Percentiles rank a stretch among this genome's conserved stretches.
These are phyloP conservation scores for Xylariaceae sp. DNA, from an alignment of 2,329 filamentous ascomycete species.

Conservation along the genomic window DNA sequence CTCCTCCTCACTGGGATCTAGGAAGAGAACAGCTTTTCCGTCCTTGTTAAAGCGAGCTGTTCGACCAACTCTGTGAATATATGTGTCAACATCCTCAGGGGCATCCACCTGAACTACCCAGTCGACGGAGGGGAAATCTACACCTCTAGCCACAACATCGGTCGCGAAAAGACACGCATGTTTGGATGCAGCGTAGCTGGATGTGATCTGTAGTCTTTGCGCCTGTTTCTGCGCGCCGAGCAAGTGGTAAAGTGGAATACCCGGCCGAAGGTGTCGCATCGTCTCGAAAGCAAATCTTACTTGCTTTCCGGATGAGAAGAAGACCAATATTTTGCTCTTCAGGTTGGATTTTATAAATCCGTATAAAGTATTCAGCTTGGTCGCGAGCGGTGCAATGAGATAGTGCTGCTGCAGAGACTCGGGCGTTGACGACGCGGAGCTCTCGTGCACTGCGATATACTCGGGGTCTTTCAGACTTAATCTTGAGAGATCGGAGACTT, in stretches of 20 bases:
- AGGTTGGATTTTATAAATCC: constrained; percentile 88
- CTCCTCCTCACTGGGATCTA: constrained; percentile 86
- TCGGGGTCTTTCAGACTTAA: constrained; percentile 85
- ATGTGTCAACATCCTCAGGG: constrained; percentile 93
- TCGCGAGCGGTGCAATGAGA: constrained; percentile 73
- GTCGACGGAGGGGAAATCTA: constrained; percentile 95
- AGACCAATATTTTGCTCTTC: constrained; percentile 92
- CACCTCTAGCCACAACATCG: constrained; percentile 86
- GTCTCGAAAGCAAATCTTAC: constrained; percentile 91
- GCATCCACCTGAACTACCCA: constrained; percentile 99
- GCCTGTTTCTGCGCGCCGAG: constrained; percentile 71
- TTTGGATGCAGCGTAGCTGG: constrained; percentile 73
- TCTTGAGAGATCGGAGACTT: constrained; percentile 84
- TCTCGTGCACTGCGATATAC: constrained; percentile 90
- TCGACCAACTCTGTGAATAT: constrained; percentile 61
- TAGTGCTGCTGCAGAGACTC: constrained; percentile 85
- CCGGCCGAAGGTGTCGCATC: constrained; percentile 88
- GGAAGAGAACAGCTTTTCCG: constrained; percentile 81
- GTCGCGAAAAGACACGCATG: constrained; percentile 89
- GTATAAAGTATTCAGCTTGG: constrained; percentile 89
- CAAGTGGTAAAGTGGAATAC: constrained; percentile 86
- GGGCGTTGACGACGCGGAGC: constrained; percentile 73
- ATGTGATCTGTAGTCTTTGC: constrained; percentile 80
- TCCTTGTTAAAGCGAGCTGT: constrained; percentile 65
- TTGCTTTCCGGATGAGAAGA: constrained; percentile 91